Conservation (phyloP, 2,329 filamentous ascomycete genomes). For the Coniochaeta ligniaria region DNA sequence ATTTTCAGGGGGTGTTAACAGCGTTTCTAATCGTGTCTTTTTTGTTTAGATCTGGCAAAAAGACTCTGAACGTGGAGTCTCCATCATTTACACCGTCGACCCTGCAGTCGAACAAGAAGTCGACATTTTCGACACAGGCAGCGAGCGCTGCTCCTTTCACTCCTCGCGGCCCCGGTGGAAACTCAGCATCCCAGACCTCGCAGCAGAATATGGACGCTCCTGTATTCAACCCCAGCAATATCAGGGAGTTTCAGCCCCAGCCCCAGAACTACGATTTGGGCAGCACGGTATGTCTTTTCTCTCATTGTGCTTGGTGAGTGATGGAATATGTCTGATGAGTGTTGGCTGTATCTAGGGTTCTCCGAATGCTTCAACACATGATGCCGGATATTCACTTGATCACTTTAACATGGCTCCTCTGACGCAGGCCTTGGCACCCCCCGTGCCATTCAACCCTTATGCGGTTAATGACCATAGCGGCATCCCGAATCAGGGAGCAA, state of each 20-base stretch:
- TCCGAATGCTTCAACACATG: constrained; percentile 41
- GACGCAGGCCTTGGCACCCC: constrained; percentile 38
- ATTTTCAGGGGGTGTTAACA: background rate
- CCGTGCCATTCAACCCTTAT: constrained; percentile 65
- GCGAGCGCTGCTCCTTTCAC: constrained; percentile 86
- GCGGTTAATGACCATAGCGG: constrained; percentile 56
- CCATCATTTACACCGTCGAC: constrained; percentile 80
- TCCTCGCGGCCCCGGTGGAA: constrained; percentile 52
- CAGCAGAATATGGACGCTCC: constrained; percentile 15
- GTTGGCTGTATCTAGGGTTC: constrained; percentile 7
- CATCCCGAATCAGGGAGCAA: constrained; percentile 53
- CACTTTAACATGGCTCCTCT: constrained; percentile 56
- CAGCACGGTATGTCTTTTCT: constrained; percentile 32
- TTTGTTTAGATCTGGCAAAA: constrained; percentile 46
- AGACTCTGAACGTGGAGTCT: constrained; percentile 88
- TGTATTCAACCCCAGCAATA: constrained; percentile 48
- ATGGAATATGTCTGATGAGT: background rate
- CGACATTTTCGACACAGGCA: constrained; percentile 79
- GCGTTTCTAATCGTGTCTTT: constrained; percentile 15
- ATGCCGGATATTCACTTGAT: constrained; percentile 48
- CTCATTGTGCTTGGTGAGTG: background rate
- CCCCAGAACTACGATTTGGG: constrained; percentile 45
- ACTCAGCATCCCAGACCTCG: constrained; percentile 29
- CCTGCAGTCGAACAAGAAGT: constrained; percentile 50
- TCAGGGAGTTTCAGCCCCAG: constrained; percentile 55